Evolutionary conservation across 2,329 filamentous ascomycete genomes (phyloP), one percentile per base, ranked within the genome.

Genomic region (Ophiocordyceps australis): DNA sequence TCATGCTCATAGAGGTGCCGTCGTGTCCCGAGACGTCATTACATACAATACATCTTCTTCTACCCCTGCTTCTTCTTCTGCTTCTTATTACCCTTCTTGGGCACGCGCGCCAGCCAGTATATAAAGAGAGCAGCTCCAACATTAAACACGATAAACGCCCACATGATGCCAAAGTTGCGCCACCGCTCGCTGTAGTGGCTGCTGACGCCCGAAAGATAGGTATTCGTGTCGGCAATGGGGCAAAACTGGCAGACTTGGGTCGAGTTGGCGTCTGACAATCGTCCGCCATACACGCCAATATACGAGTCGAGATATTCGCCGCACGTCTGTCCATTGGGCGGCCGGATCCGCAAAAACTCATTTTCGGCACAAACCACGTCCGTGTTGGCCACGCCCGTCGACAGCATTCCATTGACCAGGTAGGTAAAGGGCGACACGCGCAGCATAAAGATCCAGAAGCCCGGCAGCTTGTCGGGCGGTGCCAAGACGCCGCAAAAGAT

Each of bases 391-490:
- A 92, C 54, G 4, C 68, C 79, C 1, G 65, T 66, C 0, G 74
- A 63, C 0, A 86, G 47, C 54, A 92, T 71, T 14, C 73, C 78
- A 8, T 65, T 63, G 15, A 86, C 68, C 11, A 89, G 55, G 45
- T 92, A 93, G 0, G 77, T 85, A 38, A 93, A 78, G 0, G 83
- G 82, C 0, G 74, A 82, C 25, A 83, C 53, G 24, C 76, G 68
- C 50, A 86, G 35, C 73, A 83, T 79, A 57, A 82, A 82, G 38
- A 75, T 72, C 77, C 79, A 86, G 60, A 85, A 83, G 5, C 65
- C 54, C 0, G 79, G 77, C 18, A 86, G 62, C 3, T 52, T 47
- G 3, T 52, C 47, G 1, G 75, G 74, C 5, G 56, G 54, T 16
- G 72, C 71, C 33, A 91, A 63, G 25, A 89, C 74, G 59, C 74